phyloP scores from a whole-genome alignment of 2,329 filamentous ascomycete genomes.

The Microdochium trichocladiopsis region DNA sequence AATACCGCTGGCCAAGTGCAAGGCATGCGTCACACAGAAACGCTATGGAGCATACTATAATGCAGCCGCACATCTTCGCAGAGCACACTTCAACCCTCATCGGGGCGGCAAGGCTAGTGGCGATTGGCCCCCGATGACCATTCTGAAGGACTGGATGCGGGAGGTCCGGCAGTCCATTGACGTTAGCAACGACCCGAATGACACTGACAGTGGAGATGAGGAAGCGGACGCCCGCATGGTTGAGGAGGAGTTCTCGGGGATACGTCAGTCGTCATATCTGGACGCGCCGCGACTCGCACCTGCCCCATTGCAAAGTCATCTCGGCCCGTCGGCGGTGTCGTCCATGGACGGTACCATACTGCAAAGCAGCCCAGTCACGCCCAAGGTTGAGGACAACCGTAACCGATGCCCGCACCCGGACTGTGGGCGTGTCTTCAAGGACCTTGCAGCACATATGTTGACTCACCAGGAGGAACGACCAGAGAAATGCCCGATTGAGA shows the following conservation, averaged over 20 bases:
- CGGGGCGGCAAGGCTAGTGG: conserved; percentile 49
- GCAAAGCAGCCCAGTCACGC: conserved; percentile 21
- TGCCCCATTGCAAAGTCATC: conserved; percentile 19
- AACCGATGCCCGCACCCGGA: conserved; percentile 71
- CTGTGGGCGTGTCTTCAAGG: conserved; percentile 82
- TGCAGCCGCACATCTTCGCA: conserved; percentile 49
- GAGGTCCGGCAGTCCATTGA: conserved; percentile 46
- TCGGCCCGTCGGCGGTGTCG: conserved; percentile 21
- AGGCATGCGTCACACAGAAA: conserved; percentile 49
- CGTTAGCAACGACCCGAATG: conserved; percentile 35
- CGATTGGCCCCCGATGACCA: conserved; percentile 51
- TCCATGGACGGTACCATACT: conserved; percentile 22
- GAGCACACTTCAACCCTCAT: conserved; percentile 50
- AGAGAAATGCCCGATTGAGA: conserved; percentile 89
- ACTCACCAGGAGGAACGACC: conserved; percentile 87
- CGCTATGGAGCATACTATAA: conserved; percentile 54
- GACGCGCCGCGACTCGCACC: conserved; percentile 23
- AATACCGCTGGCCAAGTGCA: conserved; percentile 47
- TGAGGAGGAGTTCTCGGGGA: conserved; percentile 39
- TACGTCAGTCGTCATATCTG: conserved; percentile 18
- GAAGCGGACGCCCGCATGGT: conserved; percentile 33
- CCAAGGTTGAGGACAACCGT: conserved; percentile 22
- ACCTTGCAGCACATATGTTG: conserved; percentile 89
- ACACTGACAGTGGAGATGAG: conserved; percentile 42
- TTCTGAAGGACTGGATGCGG: conserved; percentile 54